Evolutionary conservation across 805 yeast species (phyloP).

Genomic region (Candida dendrica): DNA sequence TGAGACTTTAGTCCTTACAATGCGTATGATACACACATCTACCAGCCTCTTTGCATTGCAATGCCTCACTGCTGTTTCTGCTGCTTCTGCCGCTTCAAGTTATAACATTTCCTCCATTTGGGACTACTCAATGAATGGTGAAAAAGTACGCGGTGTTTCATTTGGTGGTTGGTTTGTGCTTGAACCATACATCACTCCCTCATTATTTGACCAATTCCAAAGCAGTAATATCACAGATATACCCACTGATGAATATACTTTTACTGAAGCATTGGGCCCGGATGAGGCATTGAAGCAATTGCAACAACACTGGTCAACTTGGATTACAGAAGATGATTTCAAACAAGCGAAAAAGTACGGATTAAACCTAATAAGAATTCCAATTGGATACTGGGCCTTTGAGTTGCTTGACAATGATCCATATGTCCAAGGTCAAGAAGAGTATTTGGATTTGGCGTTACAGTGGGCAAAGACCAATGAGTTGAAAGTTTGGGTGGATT

Average conservation of each 20-base stretch:
- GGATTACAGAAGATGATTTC: slow-evolving; percentile 55
- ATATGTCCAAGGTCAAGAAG: slow-evolving; percentile 58
- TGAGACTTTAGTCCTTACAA: too few species aligned
- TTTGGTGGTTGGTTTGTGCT: slow-evolving; percentile 70
- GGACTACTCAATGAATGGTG: slow-evolving; percentile 11
- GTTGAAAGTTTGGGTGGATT: slow-evolving; percentile 64
- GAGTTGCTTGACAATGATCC: slow-evolving; percentile 40
- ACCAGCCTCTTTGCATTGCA: not conserved
- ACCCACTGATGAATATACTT: slow-evolving; percentile 58
- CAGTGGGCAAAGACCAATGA: slow-evolving; percentile 58
- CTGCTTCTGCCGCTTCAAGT: not conserved
- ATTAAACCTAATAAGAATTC: slow-evolving; percentile 65
- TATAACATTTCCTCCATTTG: slow-evolving; percentile 4
- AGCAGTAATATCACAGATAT: slow-evolving; percentile 25
- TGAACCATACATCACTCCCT: slow-evolving; percentile 67
- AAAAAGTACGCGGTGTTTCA: slow-evolving; percentile 35
- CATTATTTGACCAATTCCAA: slow-evolving; percentile 36
- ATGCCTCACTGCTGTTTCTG: not conserved
- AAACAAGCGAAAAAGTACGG: slow-evolving; percentile 42
- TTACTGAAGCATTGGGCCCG: slow-evolving; percentile 41
- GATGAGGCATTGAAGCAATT: slow-evolving; percentile 36
- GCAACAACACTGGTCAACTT: slow-evolving; percentile 47
- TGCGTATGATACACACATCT: too few species aligned
- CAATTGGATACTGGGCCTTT: slow-evolving; percentile 78
- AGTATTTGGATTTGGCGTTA: slow-evolving; percentile 56